Percentiles rank a stretch among this genome's conserved stretches.
Evolutionary conservation across 495 filamentous ascomycete species (phyloP).

Genomic region (Chaetomium fimeti): DNA sequence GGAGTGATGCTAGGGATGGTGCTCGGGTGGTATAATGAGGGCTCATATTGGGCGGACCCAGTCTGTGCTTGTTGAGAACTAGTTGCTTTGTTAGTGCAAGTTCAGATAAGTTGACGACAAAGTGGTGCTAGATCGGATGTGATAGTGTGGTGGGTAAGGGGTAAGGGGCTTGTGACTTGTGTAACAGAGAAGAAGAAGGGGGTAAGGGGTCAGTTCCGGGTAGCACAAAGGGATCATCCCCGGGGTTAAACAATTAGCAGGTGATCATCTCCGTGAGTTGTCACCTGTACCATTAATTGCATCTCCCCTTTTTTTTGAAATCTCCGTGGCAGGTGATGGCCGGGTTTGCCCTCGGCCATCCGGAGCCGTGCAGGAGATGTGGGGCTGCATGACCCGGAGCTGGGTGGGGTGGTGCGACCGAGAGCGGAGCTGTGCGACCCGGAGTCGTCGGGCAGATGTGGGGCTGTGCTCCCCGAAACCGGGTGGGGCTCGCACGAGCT

Average conservation of each 20-base stretch:
- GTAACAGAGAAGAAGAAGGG: neutral
- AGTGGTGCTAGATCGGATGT: neutral
- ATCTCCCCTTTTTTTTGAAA: too few relatives aligned
- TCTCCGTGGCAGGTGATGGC: neutral
- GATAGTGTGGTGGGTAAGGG: neutral
- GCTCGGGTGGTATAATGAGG: neutral
- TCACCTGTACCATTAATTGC: neutral
- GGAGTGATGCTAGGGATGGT: too few relatives aligned
- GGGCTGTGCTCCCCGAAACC: too few relatives aligned
- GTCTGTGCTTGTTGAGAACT: neutral
- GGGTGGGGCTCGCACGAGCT: too few relatives aligned
- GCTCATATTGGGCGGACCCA: neutral
- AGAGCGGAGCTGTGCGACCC: too few relatives aligned
- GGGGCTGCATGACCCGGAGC: neutral
- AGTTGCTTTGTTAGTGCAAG: neutral
- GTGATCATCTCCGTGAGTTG: neutral
- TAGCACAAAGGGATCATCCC: too few relatives aligned
- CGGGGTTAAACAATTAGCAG: too few relatives aligned
- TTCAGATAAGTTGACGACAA: neutral
- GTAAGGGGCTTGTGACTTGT: neutral
- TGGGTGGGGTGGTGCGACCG: too few relatives aligned
- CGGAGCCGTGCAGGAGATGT: neutral
- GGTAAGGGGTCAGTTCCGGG: neutral
- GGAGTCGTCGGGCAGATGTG: too few relatives aligned
- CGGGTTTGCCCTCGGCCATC: neutral